Percentiles rank a stretch among this genome's conserved stretches.
Evolutionary conservation across 2,329 filamentous ascomycete species (phyloP).

Genomic region (Neopestalotiopsis sp.): DNA sequence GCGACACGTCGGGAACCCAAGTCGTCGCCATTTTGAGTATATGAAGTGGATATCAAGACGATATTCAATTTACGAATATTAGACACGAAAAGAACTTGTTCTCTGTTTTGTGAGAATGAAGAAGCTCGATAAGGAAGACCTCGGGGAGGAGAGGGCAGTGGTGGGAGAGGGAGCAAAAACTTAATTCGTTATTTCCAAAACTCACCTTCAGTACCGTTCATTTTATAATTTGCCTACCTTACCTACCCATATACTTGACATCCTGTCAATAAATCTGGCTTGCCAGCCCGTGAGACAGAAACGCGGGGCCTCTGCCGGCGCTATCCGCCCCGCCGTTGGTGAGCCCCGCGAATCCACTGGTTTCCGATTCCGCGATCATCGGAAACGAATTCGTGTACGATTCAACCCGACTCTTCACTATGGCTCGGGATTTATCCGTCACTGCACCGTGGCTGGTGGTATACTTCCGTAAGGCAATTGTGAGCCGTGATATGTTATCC

Average conservation of each 20-base stretch:
- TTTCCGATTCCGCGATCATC: constrained; percentile 13
- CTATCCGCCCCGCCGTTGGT: constrained; percentile 5
- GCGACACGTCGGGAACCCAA: constrained; percentile 40
- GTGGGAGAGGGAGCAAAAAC: neutral
- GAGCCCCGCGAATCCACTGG: constrained; percentile 7
- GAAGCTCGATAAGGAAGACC: neutral
- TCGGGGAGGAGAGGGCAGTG: too few relatives aligned
- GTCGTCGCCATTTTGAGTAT: constrained; percentile 24
- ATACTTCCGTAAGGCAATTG: too few relatives aligned
- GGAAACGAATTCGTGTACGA: neutral
- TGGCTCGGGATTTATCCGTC: neutral
- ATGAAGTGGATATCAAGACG: too few relatives aligned
- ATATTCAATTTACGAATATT: neutral
- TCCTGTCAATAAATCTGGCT: neutral
- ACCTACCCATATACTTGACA: neutral
- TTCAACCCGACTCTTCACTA: neutral
- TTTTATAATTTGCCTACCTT: neutral
- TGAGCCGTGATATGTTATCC: too few relatives aligned
- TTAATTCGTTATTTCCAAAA: neutral
- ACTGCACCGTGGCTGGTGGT: neutral
- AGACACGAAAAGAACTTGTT: neutral
- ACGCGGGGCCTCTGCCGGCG: constrained; percentile 10
- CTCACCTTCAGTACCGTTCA: neutral
- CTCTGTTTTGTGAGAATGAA: neutral
- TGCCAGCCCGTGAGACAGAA: neutral